Conservation (phyloP, 169 alveolate genomes). For the Plasmodium malariae region DNA sequence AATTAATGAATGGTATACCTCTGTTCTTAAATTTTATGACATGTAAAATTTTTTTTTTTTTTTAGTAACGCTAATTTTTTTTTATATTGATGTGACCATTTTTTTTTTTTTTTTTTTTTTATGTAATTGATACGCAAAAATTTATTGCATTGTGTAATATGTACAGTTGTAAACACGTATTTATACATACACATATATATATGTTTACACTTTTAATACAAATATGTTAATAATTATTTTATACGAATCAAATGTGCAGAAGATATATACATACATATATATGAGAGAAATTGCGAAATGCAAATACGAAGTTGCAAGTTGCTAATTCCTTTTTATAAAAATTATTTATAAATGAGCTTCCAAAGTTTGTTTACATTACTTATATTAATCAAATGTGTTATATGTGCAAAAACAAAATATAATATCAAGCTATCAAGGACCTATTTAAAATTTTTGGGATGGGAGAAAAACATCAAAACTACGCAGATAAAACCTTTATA, state of each 20-base stretch:
- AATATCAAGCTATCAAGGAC: background rate
- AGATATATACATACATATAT: background rate
- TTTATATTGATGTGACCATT: too few relatives aligned
- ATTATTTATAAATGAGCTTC: conserved; percentile 31
- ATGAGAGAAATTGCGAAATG: background rate
- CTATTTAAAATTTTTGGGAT: conserved; percentile 26
- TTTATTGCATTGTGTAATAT: background rate
- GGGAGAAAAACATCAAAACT: background rate
- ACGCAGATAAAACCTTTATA: background rate
- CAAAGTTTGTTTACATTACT: conserved; percentile 7
- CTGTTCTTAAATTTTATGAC: background rate
- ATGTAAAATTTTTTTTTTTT: too few relatives aligned
- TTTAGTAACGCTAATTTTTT: too few relatives aligned
- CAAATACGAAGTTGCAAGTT: background rate
- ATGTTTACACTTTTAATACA: background rate
- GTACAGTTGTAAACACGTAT: background rate
- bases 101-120: conserved; percentile 2
- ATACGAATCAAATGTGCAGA: conserved; percentile 8
- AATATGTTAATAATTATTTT: background rate
- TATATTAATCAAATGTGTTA: conserved; percentile 32
- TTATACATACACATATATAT: background rate
- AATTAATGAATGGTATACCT: background rate
- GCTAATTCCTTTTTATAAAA: background rate
- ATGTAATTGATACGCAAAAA: background rate
- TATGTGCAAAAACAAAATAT: conserved; percentile 10